These are phyloP conservation scores for Amylocystis lapponica DNA, from an alignment of 768 basidiomycete genomes.

Conservation along the genomic window DNA sequence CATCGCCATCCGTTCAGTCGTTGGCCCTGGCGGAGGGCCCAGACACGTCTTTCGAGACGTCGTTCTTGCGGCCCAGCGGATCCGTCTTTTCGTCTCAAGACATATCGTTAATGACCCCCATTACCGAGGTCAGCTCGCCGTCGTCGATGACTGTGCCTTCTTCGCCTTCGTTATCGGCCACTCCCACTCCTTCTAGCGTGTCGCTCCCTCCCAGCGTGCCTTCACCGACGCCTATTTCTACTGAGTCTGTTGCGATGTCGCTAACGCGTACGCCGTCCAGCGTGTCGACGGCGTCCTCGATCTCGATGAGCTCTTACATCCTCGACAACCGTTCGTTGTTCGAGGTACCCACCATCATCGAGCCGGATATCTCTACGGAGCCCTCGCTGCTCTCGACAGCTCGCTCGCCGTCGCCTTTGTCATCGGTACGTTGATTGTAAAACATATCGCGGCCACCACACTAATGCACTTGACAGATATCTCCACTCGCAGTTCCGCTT, in stretches of 20 bases:
- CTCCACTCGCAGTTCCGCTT: slow-evolving; percentile 26
- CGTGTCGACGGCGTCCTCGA: slow-evolving; percentile 25
- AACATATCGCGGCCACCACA: not conserved
- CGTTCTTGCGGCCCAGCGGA: slow-evolving; percentile 60
- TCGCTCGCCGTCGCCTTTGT: slow-evolving; percentile 14
- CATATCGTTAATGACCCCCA: slow-evolving; percentile 26
- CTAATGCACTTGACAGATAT: slow-evolving; percentile 17
- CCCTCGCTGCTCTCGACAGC: slow-evolving; percentile 47
- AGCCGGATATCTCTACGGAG: slow-evolving; percentile 42
- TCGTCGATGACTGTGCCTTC: slow-evolving; percentile 21
- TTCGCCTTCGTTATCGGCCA: slow-evolving; percentile 25
- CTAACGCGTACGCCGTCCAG: slow-evolving; percentile 23
- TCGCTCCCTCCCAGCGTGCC: slow-evolving; percentile 30
- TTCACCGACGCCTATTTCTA: slow-evolving; percentile 16
- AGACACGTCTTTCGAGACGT: slow-evolving; percentile 71
- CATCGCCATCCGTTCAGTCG: slow-evolving; percentile 59
- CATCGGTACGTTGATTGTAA: slow-evolving; percentile 21
- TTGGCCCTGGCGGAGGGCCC: slow-evolving; percentile 48
- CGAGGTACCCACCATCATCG: slow-evolving; percentile 13
- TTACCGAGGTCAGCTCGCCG: slow-evolving; percentile 25
- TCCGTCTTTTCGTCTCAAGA: slow-evolving; percentile 18
- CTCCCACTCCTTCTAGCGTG: slow-evolving; percentile 20
- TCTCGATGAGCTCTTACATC: slow-evolving; percentile 26
- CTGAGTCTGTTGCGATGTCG: slow-evolving; percentile 10
- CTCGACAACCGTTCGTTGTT: slow-evolving; percentile 20